phyloP scores from a whole-genome alignment of 108 stramenopile species.

The Chaetoceros muelleri region DNA sequence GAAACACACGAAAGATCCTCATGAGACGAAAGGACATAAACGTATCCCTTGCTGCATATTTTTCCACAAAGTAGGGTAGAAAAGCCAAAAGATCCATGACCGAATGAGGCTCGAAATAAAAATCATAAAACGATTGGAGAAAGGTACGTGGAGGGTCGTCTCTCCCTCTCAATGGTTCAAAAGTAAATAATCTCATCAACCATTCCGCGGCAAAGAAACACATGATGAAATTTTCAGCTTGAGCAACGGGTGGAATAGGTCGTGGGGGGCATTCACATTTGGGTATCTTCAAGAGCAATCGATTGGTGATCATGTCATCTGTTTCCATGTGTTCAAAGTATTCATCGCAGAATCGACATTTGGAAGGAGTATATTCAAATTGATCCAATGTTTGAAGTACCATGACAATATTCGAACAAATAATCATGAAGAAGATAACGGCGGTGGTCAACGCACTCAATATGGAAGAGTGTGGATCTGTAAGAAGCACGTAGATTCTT shows the following conservation, averaged over 20 bases:
- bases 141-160: neutral
- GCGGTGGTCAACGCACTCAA: too few species aligned
- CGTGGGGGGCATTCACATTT: conserved; percentile 46
- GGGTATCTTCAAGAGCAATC: neutral
- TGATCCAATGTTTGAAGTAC: conserved; percentile 47
- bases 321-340: neutral
- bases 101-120: conserved; percentile 16
- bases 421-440: conserved; percentile 30
- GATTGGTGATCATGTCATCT: conserved; percentile 24
- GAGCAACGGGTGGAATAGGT: conserved; percentile 17
- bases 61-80: conserved; percentile 54
- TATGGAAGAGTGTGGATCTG: conserved; percentile 46
- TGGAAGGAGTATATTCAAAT: conserved; percentile 35
- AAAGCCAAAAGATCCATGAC: conserved; percentile 45
- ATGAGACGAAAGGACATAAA: conserved; percentile 40
- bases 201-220: conserved; percentile 55
- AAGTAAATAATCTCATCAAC: conserved; percentile 33
- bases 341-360: conserved; percentile 38
- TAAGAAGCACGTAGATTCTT: conserved; percentile 40
- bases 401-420: conserved; percentile 45
- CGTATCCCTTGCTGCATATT: conserved; percentile 16
- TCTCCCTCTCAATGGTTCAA: conserved; percentile 7
- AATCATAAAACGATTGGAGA: conserved; percentile 19
- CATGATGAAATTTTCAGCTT: conserved; percentile 20
- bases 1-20: conserved; percentile 51